These are phyloP conservation scores for Evansstolkia leycettana DNA, from an alignment of 495 filamentous ascomycete species.

Conservation along the genomic window DNA sequence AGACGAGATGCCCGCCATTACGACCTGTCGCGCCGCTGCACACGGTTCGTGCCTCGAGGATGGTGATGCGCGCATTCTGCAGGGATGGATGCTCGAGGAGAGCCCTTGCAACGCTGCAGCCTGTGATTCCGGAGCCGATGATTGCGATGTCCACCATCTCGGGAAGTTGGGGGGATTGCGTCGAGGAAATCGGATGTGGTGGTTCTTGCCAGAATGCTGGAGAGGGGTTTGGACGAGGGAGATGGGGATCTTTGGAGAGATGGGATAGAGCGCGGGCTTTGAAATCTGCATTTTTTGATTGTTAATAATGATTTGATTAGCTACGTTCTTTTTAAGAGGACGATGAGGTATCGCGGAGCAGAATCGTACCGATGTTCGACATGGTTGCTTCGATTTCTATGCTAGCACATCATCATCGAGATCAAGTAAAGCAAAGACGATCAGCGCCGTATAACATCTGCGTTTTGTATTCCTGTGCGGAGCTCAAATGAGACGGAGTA, in stretches of 20 bases:
- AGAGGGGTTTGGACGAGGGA: not conserved
- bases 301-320: not conserved
- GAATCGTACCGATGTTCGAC: too few relatives aligned
- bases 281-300: not conserved
- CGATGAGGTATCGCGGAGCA: too few relatives aligned
- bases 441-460: too few relatives aligned
- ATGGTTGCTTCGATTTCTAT: too few relatives aligned
- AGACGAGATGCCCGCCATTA: constrained; percentile 21
- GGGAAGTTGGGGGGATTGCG: constrained; percentile 19
- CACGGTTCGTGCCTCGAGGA: constrained; percentile 68
- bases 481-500: too few relatives aligned
- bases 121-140: constrained; percentile 58
- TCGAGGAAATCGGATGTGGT: not conserved
- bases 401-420: too few relatives aligned
- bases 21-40: constrained; percentile 68
- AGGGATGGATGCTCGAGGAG: not conserved
- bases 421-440: too few relatives aligned
- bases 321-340: constrained; percentile 1
- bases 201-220: not conserved
- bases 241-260: not conserved
- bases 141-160: constrained; percentile 40
- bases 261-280: not conserved
- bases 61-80: constrained; percentile 33
- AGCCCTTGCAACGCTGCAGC: constrained; percentile 38
- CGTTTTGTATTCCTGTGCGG: too few relatives aligned